phyloP scores from a whole-genome alignment of 108 stramenopile species.

The Cylindrotheca fusiformis region DNA sequence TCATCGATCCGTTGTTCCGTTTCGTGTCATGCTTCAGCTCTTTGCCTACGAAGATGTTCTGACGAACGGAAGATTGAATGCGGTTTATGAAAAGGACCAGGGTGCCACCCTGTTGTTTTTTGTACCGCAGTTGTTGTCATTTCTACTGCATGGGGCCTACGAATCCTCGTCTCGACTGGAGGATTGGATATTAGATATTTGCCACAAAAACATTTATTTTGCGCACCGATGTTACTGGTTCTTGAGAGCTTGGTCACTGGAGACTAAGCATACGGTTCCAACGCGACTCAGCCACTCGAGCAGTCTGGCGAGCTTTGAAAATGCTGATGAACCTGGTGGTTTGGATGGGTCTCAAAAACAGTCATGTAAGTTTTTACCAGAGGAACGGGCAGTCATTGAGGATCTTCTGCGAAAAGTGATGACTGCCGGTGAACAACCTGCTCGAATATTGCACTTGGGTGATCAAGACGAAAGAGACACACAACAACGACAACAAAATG shows the following conservation, averaged over 20 bases:
- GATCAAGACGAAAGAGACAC: slow-evolving; percentile 2
- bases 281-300: slow-evolving; percentile 26
- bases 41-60: slow-evolving; percentile 87
- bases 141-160: slow-evolving; percentile 84
- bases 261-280: slow-evolving; percentile 25
- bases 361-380: slow-evolving; percentile 49
- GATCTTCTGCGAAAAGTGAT: slow-evolving; percentile 60
- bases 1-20: slow-evolving; percentile 49
- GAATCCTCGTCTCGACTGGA: slow-evolving; percentile 66
- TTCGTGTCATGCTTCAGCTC: slow-evolving; percentile 74
- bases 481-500: not conserved
- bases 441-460: slow-evolving; percentile 53
- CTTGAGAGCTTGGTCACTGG: slow-evolving; percentile 77
- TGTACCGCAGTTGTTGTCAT: slow-evolving; percentile 82
- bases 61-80: slow-evolving; percentile 55
- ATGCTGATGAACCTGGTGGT: slow-evolving; percentile 4
- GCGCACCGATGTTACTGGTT: slow-evolving; percentile 90
- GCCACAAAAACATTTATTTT: slow-evolving; percentile 67
- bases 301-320: slow-evolving; percentile 31
- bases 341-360: slow-evolving; percentile 17
- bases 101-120: slow-evolving; percentile 65
- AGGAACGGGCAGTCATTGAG: slow-evolving; percentile 76
- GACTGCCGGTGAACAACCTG: slow-evolving; percentile 63
- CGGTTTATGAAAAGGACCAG: slow-evolving; percentile 59
- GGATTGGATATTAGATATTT: slow-evolving; percentile 78